These are phyloP conservation scores for Cordyceps cicadae DNA, from an alignment of 2,329 filamentous ascomycete genomes.

Conservation along the genomic window DNA sequence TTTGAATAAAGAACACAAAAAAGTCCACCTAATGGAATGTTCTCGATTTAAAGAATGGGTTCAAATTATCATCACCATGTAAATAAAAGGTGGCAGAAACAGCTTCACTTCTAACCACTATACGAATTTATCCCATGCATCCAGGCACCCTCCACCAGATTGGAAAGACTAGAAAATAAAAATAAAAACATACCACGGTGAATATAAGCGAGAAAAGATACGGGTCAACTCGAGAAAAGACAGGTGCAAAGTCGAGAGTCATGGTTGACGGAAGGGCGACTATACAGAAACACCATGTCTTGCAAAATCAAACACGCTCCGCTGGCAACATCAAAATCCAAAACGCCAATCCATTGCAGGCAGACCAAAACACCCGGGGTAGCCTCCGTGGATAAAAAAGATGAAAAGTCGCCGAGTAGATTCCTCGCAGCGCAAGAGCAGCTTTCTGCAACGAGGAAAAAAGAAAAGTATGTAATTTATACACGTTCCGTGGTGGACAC, in stretches of 20 bases:
- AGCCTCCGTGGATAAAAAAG: not conserved
- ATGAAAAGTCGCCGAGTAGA: not conserved
- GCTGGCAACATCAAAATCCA: not conserved
- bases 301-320: not conserved
- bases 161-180: slow-evolving; percentile 11
- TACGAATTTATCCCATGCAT: not conserved
- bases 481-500: not conserved
- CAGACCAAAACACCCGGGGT: not conserved
- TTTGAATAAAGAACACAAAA: too few species aligned
- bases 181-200: not conserved
- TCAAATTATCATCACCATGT: not conserved
- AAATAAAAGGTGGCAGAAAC: not conserved
- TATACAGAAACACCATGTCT: not conserved
- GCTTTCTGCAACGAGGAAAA: not conserved
- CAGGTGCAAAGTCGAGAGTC: too few species aligned
- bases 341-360: not conserved
- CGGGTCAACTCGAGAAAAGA: too few species aligned
- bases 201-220: not conserved
- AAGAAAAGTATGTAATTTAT: not conserved
- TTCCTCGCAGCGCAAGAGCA: not conserved
- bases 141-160: not conserved
- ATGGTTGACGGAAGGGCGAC: too few species aligned
- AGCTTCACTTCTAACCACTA: not conserved
- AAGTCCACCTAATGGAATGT: too few species aligned
- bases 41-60: not conserved